A percentile compares a stretch with the other conserved stretches of the same genome.
These are phyloP conservation scores for Aphanomyces euteiches DNA, from an alignment of 352 stramenopile genomes.

Conservation along the genomic window DNA sequence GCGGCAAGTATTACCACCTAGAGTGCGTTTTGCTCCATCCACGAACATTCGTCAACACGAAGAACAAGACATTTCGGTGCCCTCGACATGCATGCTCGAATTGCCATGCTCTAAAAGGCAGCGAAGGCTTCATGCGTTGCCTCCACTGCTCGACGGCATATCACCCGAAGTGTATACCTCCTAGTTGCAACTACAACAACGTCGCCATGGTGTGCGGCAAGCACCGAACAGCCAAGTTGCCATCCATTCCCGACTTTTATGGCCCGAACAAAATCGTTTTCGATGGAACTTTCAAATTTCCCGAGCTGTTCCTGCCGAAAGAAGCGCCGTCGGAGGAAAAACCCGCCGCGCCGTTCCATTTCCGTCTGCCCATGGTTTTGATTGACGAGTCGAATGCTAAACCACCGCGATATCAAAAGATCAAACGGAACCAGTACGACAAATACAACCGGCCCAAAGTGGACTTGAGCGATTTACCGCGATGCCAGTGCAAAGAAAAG, in stretches of 20 bases:
- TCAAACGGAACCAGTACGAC: slow-evolving; percentile 70
- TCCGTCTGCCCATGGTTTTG: slow-evolving; percentile 59
- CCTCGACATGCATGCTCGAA: slow-evolving; percentile 82
- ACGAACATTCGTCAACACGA: slow-evolving; percentile 45
- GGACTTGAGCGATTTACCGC: slow-evolving; percentile 68
- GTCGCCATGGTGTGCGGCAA: slow-evolving; percentile 88
- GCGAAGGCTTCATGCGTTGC: slow-evolving; percentile 82
- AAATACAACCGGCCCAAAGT: slow-evolving; percentile 79
- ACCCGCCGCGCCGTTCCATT: slow-evolving; percentile 64
- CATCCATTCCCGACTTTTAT: slow-evolving; percentile 71
- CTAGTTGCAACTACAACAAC: slow-evolving; percentile 88
- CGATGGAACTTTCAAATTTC: slow-evolving; percentile 70
- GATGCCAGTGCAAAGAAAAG: slow-evolving; percentile 67
- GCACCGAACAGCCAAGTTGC: slow-evolving; percentile 71
- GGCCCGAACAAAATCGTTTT: slow-evolving; percentile 70
- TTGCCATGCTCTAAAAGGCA: slow-evolving; percentile 74
- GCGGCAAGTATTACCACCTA: slow-evolving; percentile 85
- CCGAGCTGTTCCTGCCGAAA: slow-evolving; percentile 76
- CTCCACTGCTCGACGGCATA: slow-evolving; percentile 90
- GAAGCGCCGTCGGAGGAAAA: slow-evolving; percentile 49
- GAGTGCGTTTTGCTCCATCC: slow-evolving; percentile 62
- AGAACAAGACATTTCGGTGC: slow-evolving; percentile 76
- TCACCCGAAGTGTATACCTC: slow-evolving; percentile 90
- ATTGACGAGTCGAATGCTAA: slow-evolving; percentile 73
- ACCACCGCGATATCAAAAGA: slow-evolving; percentile 69